Evolutionary conservation across 139 green algal species (phyloP).

Genomic region (Pleodorina starrii): DNA sequence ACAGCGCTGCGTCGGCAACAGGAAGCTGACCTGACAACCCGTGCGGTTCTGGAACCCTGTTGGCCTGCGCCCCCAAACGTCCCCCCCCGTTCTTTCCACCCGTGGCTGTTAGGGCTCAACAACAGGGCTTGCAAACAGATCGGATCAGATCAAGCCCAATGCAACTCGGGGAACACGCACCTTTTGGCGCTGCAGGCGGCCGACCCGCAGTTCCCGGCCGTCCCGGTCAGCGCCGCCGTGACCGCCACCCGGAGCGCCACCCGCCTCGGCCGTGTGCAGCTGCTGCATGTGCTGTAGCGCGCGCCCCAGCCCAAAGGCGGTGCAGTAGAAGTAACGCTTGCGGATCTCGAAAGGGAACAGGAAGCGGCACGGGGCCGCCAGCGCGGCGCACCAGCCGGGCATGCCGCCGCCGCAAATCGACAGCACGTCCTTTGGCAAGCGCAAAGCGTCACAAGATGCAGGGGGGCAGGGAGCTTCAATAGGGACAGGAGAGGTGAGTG

Average conservation of each 20-base stretch:
- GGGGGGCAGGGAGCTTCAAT: no score
- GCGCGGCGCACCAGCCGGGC: conserved; percentile 84
- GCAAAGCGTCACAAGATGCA: no score
- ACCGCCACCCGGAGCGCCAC: conserved; percentile 28
- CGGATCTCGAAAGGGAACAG: conserved; percentile 95
- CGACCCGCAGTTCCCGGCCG: conserved; percentile 79
- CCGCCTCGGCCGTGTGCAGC: conserved; percentile 77
- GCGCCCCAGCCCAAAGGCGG: conserved; percentile 88
- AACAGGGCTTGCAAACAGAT: no score
- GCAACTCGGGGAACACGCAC: no score
- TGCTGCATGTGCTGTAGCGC: conserved; percentile 93
- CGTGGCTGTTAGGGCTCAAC: no score
- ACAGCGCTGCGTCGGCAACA: no score
- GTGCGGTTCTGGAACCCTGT: no score
- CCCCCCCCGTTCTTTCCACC: no score
- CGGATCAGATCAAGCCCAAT: no score
- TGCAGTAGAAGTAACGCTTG: conserved; percentile 89
- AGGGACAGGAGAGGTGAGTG: no score
- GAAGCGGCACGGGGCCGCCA: conserved; percentile 72
- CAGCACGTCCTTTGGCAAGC: conserved; percentile 88
- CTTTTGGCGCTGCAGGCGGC: conserved; percentile 88
- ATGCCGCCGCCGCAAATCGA: conserved; percentile 89
- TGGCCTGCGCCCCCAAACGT: no score
- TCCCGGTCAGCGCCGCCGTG: conserved; percentile 62
- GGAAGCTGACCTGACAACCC: no score